Evolutionary conservation across 306 rosid species (phyloP).

Genomic region (Cicer cuneatum): DNA sequence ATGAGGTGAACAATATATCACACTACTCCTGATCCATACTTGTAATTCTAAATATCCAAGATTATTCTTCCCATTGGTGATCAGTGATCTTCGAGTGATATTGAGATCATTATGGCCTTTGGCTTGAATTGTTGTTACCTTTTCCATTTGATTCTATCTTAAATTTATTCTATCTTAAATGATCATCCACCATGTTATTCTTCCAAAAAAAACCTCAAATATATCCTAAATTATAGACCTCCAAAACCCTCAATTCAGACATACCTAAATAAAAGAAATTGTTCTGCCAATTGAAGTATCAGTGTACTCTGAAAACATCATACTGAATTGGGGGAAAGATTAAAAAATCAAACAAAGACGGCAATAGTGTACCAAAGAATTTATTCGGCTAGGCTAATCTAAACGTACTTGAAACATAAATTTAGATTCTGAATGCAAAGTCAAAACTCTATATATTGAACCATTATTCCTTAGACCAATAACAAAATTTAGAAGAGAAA

Average conservation of each 20-base stretch:
- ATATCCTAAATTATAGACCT: no score
- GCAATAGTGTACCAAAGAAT: neutral
- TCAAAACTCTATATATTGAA: constrained; percentile 43
- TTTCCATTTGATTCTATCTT: neutral
- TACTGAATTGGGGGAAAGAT: neutral
- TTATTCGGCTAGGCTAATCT: neutral
- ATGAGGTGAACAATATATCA: neutral
- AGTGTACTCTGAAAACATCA: neutral
- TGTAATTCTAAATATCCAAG: neutral
- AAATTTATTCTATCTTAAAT: neutral
- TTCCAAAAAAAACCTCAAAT: no score
- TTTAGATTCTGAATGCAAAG: neutral
- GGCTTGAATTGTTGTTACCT: neutral
- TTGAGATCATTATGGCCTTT: neutral
- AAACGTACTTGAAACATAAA: neutral
- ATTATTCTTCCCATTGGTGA: neutral
- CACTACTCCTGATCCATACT: constrained; percentile 8
- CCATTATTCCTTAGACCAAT: neutral
- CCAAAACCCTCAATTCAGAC: no score
- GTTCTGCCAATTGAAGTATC: neutral
- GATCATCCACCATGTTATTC: no score
- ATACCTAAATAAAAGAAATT: no score
- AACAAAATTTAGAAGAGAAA: neutral
- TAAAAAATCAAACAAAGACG: neutral
- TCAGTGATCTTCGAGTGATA: neutral